Evolutionary conservation across 768 basidiomycete species (phyloP).

Genomic region (Boletus edulis): DNA sequence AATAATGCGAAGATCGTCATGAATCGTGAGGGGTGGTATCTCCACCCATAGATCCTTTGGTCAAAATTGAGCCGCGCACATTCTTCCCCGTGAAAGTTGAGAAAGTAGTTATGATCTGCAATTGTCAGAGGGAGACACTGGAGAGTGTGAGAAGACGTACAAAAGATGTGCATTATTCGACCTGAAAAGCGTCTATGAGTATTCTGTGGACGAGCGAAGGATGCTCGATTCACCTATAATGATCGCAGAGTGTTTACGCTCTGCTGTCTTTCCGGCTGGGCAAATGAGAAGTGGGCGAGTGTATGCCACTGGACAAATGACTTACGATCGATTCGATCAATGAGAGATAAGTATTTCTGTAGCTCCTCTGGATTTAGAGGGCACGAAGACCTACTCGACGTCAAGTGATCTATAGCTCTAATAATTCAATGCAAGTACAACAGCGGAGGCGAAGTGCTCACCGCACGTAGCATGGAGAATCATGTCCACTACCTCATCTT

Average conservation of each 20-base stretch:
- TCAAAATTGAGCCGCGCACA: slow-evolving; percentile 39
- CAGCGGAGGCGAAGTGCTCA: not conserved
- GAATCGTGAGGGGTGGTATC: slow-evolving; percentile 31
- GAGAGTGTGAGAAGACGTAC: slow-evolving; percentile 12
- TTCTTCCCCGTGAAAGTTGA: slow-evolving; percentile 43
- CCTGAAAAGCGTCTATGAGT: slow-evolving; percentile 9
- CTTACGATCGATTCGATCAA: slow-evolving; percentile 26
- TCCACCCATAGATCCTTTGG: slow-evolving; percentile 31
- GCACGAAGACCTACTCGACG: slow-evolving; percentile 25
- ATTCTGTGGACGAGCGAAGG: not conserved
- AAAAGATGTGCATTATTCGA: slow-evolving; percentile 30
- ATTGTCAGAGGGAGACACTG: not conserved
- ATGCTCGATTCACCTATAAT: slow-evolving; percentile 17
- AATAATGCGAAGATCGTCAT: slow-evolving; percentile 39
- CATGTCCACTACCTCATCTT: slow-evolving; percentile 24
- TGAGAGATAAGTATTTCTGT: slow-evolving; percentile 21
- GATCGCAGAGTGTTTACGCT: slow-evolving; percentile 16
- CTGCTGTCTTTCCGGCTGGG: slow-evolving; percentile 11
- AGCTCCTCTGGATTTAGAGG: slow-evolving; percentile 19
- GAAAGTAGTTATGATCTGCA: slow-evolving; percentile 35
- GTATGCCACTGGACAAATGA: not conserved
- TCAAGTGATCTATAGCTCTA: slow-evolving; percentile 23
- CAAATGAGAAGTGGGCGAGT: not conserved
- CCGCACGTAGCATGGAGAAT: slow-evolving; percentile 30
- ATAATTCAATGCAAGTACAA: not conserved